Base-by-base conservation (phyloP, 305 asterid species). In the Fraxinus xanthoxyloides region DNA sequence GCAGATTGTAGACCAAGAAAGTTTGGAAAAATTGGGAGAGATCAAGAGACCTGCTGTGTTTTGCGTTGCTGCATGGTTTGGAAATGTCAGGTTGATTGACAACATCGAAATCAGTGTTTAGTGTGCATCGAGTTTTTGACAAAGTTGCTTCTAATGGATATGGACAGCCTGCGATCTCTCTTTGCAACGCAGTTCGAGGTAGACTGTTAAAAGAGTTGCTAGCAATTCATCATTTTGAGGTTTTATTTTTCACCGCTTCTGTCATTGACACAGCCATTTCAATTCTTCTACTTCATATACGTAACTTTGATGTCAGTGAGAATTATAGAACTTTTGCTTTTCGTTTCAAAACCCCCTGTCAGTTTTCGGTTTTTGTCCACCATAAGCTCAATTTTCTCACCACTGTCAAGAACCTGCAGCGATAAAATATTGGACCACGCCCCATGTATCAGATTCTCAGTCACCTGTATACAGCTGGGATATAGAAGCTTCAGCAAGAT, bases 41-140 rank as follows among this genome's bases (percentile, higher is more conserved):
- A 91, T 96, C 31, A 88, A 81, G 80, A 82, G 87, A 10, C 90
- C 93, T 34, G 98, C 89, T 40, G 97, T 94, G 46, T 87, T 93
- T 54, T 96, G 99, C 75, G 76, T 96, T 73, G 99, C 99, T 73
- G 98, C 95, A 12, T 92, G 90, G 97, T 96, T 96, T 40, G 97
- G 98, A 80, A 89, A 85, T 76, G 97, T 94, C 61, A 88, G 99
- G 85, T 93, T 96, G 81, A 31, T 94, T 28, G 99, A 94, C 91
- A 96, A 96, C 90, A 82, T 96, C 81, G 99, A 96, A 86, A 89
- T 96, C 79, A 56, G 75, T 38, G 85, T 87, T 31, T 85, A 83
- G 72, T 38, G 77, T 5, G 4, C 28, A 10, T 32, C 19, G 3
- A n/a, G 6, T 67, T 31, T 35, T 35, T 35, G 63, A 23, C 26